Conservation (phyloP, 805 yeast species). For the Cyberlindnera maritima region DNA sequence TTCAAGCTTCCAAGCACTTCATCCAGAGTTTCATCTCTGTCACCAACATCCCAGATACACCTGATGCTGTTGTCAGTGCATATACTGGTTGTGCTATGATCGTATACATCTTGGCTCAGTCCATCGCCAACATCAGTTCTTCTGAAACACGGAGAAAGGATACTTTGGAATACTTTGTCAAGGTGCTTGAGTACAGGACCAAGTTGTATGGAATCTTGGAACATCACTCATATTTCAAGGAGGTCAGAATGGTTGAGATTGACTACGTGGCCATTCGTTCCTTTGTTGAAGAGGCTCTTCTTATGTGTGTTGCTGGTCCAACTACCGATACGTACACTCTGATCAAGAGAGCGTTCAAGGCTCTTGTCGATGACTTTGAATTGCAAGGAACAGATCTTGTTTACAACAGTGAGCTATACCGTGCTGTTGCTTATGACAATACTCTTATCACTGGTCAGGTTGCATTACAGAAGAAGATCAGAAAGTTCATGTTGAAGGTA, state of each 20-base stretch:
- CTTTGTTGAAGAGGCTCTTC: conserved; percentile 48
- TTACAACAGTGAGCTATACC: conserved; percentile 37
- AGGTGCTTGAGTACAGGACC: conserved; percentile 37
- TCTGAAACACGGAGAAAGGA: conserved; percentile 32
- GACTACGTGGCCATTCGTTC: conserved; percentile 31
- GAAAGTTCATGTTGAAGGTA: conserved; percentile 35
- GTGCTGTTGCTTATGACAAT: conserved; percentile 49
- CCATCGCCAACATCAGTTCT: conserved; percentile 30
- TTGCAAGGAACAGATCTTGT: conserved; percentile 8
- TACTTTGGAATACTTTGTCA: conserved; percentile 37
- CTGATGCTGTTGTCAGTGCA: conserved; percentile 32
- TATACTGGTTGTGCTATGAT: conserved; percentile 39
- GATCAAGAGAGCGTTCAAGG: conserved; percentile 40
- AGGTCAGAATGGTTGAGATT: conserved; percentile 26
- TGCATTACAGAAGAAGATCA: conserved; percentile 67
- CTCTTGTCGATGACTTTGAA: conserved; percentile 25
- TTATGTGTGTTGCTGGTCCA: conserved; percentile 50
- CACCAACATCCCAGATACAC: conserved; percentile 30
- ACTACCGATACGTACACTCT: conserved; percentile 47
- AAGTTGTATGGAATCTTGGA: conserved; percentile 29
- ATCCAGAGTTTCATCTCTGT: conserved; percentile 30
- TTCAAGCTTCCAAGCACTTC: conserved; percentile 36
- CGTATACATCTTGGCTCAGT: conserved; percentile 36
- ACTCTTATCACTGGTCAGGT: conserved; percentile 64
- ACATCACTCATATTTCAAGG: conserved; percentile 23